Percentiles rank a stretch among this genome's conserved stretches.
These are phyloP conservation scores for Rhynchospora tenuis DNA, from an alignment of 176 grass and related monocot species.

Conservation along the genomic window DNA sequence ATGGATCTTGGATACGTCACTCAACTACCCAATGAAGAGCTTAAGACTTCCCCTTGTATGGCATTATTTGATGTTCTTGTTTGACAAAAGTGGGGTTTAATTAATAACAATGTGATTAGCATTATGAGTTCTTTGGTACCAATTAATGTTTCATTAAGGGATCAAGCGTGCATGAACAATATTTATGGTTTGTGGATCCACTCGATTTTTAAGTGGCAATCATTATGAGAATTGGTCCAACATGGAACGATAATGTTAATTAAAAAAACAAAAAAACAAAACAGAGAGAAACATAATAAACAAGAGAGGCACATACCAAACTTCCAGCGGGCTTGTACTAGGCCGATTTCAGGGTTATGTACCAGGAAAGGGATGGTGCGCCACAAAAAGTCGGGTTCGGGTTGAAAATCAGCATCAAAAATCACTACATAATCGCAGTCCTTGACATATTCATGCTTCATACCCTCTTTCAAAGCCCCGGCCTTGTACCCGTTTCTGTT, in stretches of 20 bases:
- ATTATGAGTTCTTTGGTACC: not conserved
- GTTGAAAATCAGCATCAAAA: conserved; percentile 97
- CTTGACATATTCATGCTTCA: conserved; percentile 71
- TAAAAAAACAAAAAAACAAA: not conserved
- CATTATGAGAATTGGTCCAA: not conserved
- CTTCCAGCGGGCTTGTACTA: conserved; percentile 80
- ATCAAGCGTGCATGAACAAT: not conserved
- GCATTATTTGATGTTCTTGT: conserved; percentile 4
- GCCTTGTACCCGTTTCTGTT: conserved; percentile 85
- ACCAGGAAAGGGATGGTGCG: conserved; percentile 72
- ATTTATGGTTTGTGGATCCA: not conserved
- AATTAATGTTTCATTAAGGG: not conserved
- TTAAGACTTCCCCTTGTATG: not conserved
- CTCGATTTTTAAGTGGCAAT: not conserved
- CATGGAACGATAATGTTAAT: not conserved
- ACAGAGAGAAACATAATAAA: not conserved
- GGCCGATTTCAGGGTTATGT: conserved; percentile 69
- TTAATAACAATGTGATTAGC: not conserved
- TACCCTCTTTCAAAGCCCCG: conserved; percentile 76
- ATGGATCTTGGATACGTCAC: not conserved
- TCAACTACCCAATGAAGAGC: not conserved
- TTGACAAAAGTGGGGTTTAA: not conserved
- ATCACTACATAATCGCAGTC: conserved; percentile 69
- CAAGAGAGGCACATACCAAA: conserved; percentile 33
- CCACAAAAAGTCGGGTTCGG: conserved; percentile 59